Percentiles rank a stretch among this genome's conserved stretches.
phyloP scores from a whole-genome alignment of 2,329 filamentous ascomycete species.

The Phialemonium atrogriseum region DNA sequence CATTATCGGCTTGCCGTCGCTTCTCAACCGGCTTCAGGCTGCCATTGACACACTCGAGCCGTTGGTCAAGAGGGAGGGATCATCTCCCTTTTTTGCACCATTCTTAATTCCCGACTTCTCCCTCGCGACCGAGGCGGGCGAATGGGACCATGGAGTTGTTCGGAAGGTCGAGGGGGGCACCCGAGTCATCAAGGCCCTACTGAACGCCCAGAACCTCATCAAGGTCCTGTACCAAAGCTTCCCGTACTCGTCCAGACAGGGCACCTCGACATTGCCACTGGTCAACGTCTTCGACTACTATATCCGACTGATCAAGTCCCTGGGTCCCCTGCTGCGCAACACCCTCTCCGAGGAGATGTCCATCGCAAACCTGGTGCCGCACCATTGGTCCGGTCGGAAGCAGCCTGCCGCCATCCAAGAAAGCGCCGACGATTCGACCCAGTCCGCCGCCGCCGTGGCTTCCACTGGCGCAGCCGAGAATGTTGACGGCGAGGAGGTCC shows the following conservation, averaged over 20 bases:
- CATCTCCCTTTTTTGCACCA: constrained; percentile 60
- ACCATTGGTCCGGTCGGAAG: constrained; percentile 44
- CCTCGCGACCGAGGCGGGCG: constrained; percentile 23
- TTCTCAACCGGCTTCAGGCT: constrained; percentile 65
- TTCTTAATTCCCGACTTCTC: constrained; percentile 44
- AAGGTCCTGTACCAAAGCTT: constrained; percentile 69
- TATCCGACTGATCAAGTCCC: constrained; percentile 58
- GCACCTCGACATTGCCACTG: constrained; percentile 57
- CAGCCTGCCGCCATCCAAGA: constrained; percentile 3
- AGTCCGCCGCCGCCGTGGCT: constrained; percentile 1
- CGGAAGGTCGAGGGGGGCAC: constrained; percentile 58
- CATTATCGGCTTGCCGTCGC: constrained; percentile 70
- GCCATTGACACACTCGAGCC: constrained; percentile 61
- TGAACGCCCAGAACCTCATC: constrained; percentile 68
- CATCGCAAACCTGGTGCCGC: constrained; percentile 64
- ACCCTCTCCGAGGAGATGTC: constrained; percentile 80
- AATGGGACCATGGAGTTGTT: constrained; percentile 25
- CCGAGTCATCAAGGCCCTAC: constrained; percentile 66
- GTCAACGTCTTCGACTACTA: constrained; percentile 86
- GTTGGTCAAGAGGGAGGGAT: constrained; percentile 46
- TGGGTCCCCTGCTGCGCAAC: constrained; percentile 71
- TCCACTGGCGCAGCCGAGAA: background rate
- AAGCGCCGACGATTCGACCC: constrained; percentile 1
- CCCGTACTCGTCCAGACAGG: constrained; percentile 57
- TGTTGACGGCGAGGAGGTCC: constrained; percentile 6